Base-by-base conservation (phyloP, 345 rosid genomes). In the Bruguiera parviflora region DNA sequence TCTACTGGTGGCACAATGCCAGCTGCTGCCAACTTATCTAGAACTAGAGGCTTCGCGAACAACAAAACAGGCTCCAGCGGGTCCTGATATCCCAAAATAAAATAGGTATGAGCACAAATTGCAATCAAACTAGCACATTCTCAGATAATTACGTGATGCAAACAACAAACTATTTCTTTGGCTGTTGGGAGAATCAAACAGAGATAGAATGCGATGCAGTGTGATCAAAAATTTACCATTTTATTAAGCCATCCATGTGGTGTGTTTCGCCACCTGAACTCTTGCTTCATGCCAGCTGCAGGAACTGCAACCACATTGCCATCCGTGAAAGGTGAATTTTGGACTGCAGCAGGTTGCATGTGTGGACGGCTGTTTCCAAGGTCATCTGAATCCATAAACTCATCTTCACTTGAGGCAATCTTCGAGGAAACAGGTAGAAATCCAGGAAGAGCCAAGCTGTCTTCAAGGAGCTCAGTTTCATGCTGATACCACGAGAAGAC, bases 371-470 rank as follows among this genome's bases (percentile, higher is more conserved):
- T 81, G 76, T 67, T 86, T 53, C 86, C 83, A 75, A 82, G 77
- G 70, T 90, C 99, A 75, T 92, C 99, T 58, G 97, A 90, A 81
- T 95, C 98, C 78, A 89, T 63, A 28, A 81, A 77, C 70, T 95
- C 99, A 67, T 92, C 97, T 75, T 90, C 97, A 75, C 94, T 92
- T 37, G 92, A 95, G 58, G 76, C 97, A 74, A 85, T 89, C 80
- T 83, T 95, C 74, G 84, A 81, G 73, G 89, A 77, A 53, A 85
- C 39, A 8, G 86, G 82, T 73, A 73, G 82, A 73, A 82, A 88
- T 61, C 92, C 98, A 59, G 84, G 92, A 67, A 92, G 60, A 57
- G 81, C 83, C 67, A 87, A 80, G 82, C 89, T 84, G 61, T 92
- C 94, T 39, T 95, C 98, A 49, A 89, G 84, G 32, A 89, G 89